A percentile compares a stretch with the other conserved stretches of the same genome.
Conservation (phyloP, 1,284 basidiomycete species). For the Trichosporon ovoides region DNA sequence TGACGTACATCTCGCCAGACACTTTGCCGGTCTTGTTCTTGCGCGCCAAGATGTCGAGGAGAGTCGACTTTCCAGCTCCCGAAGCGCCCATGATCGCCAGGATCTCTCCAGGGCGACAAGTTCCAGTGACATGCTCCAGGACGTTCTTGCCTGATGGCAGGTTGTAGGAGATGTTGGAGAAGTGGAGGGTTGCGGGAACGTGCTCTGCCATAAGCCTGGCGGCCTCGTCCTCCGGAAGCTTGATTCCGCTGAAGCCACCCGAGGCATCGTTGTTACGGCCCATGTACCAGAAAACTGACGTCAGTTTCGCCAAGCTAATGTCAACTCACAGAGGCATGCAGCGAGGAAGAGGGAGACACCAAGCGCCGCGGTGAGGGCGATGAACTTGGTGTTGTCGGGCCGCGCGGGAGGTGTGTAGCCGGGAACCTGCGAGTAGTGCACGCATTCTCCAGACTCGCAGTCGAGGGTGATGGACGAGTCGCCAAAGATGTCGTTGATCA, state of each 20-base stretch:
- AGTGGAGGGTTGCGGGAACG: constrained; percentile 85
- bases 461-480: constrained; percentile 81
- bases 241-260: constrained; percentile 66
- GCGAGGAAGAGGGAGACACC: constrained; percentile 59
- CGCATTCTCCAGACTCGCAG: constrained; percentile 85
- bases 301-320: not conserved
- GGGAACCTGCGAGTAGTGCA: constrained; percentile 89
- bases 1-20: constrained; percentile 71
- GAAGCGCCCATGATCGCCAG: constrained; percentile 95
- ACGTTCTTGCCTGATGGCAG: constrained; percentile 62
- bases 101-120: constrained; percentile 77
- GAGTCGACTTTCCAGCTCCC: constrained; percentile 94
- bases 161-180: constrained; percentile 74
- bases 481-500: constrained; percentile 90
- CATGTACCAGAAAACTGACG: constrained; percentile 76
- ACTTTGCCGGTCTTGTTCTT: constrained; percentile 78
- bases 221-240: constrained; percentile 72
- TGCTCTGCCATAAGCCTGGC: constrained; percentile 86
- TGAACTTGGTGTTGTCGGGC: constrained; percentile 72
- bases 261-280: constrained; percentile 62
- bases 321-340: constrained; percentile 47
- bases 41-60: constrained; percentile 89
- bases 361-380: constrained; percentile 75
- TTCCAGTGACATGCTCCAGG: constrained; percentile 72
- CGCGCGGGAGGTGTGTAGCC: constrained; percentile 76